Evolutionary conservation across 140 eudicot genomes (phyloP), one percentile per base, ranked within the genome.

Genomic region (Senecio squalidus): DNA sequence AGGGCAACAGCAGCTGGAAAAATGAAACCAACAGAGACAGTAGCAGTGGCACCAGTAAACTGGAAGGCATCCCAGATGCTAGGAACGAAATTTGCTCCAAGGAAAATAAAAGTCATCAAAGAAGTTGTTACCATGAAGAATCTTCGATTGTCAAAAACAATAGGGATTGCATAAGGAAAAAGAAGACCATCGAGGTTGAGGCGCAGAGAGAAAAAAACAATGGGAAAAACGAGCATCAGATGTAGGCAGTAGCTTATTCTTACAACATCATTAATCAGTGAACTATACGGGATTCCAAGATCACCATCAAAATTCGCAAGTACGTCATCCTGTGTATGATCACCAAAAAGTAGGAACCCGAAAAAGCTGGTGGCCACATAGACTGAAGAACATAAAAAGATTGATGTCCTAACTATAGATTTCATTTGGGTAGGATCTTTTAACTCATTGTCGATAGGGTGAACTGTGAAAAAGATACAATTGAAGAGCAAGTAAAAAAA

Each of bases 1-100:
- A 89, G 80, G 60, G 89, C 95, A 73, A 89, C 75, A 10, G 95
- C 93, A 70, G 97, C 95, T 3, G 95, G 97, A 47, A 89, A 89
- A 43, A 89, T 89, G 79, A 63, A 89, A 58, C 95, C 97, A 58
- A 85, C 89, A 11, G 95, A 78, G 25, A 89, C 92, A 13, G 97
- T 85, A 66, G 97, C 94, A 1, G 97, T 89, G 47, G 97, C 97
- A 56, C 97, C 97, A 1, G 95, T 89, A 57, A 89, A 89, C 80
- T 89, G 97, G 66, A 89, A 85, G 18, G 97, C 97, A 55, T 82
- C 97, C 97, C 97, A 89, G 33, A 89, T 89, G 64, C 94, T 89
- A 14, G 97, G 97, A 57, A 89, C 95, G 66, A 53, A 89, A 68
- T 89, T 89, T 47, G 95, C 95, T 70, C 94, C 95, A 44, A 85